Evolutionary conservation across 768 basidiomycete genomes (phyloP).

Genomic region (Suillus spraguei): DNA sequence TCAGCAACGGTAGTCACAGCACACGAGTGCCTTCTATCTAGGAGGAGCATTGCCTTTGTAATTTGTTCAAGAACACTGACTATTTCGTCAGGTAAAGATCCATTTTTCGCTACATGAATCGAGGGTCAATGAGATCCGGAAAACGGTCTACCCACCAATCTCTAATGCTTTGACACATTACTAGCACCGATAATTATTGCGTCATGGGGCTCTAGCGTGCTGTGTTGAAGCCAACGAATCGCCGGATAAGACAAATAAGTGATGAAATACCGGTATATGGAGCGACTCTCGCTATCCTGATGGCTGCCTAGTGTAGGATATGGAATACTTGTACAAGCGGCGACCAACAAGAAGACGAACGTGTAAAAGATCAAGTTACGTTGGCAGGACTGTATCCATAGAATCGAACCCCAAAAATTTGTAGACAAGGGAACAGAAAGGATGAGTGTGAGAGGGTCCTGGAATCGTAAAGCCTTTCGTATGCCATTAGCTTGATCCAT

Average conservation of each 20-base stretch:
- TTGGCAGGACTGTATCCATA: constrained; percentile 31
- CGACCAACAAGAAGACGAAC: not conserved
- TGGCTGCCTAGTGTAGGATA: constrained; percentile 9
- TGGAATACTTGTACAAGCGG: constrained; percentile 24
- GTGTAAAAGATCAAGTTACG: not conserved
- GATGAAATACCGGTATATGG: not conserved
- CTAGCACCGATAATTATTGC: constrained; percentile 49
- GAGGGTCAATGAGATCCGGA: not conserved
- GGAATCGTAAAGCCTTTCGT: constrained; percentile 19
- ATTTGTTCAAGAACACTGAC: constrained; percentile 8
- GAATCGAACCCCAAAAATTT: constrained; percentile 31
- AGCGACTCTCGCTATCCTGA: not conserved
- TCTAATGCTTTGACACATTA: constrained; percentile 34
- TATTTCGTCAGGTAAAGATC: constrained; percentile 7
- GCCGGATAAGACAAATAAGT: constrained; percentile 29
- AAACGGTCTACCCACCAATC: not conserved
- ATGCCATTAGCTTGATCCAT: constrained; percentile 28
- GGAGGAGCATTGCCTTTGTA: constrained; percentile 5
- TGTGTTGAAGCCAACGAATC: constrained; percentile 48
- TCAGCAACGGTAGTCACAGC: not conserved
- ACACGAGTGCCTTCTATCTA: not conserved
- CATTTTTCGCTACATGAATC: constrained; percentile 1
- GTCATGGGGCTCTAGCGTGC: constrained; percentile 37
- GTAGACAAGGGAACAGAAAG: constrained; percentile 22
- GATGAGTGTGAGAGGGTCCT: not conserved